Evolutionary conservation across 2,329 filamentous ascomycete species (phyloP).

Genomic region (Aspergillus transmontanensis): DNA sequence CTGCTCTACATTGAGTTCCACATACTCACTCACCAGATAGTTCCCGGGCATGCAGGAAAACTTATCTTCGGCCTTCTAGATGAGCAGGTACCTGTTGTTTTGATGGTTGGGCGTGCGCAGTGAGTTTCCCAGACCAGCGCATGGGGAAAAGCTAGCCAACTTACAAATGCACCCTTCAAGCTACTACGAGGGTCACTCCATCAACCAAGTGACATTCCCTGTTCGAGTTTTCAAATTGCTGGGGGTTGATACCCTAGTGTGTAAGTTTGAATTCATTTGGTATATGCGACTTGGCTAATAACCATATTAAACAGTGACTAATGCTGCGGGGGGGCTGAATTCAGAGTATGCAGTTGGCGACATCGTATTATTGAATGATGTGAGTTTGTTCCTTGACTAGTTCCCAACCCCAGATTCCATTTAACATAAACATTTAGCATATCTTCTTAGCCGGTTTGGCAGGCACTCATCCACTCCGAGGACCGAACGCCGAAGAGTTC

Average conservation of each 20-base stretch:
- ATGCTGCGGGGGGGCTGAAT: slow-evolving; percentile 68
- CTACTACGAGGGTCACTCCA: slow-evolving; percentile 69
- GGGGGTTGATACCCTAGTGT: slow-evolving; percentile 62
- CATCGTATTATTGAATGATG: slow-evolving; percentile 66
- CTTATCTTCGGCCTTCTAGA: slow-evolving; percentile 65
- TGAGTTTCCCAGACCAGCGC: slow-evolving; percentile 28
- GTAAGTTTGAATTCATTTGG: slow-evolving; percentile 37
- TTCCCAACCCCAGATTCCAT: too few species aligned
- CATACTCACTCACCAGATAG: slow-evolving; percentile 23
- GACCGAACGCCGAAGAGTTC: slow-evolving; percentile 64
- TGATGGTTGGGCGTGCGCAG: slow-evolving; percentile 68
- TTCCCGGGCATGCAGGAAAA: slow-evolving; percentile 65
- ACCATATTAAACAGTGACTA: slow-evolving; percentile 57
- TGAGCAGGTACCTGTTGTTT: slow-evolving; percentile 57
- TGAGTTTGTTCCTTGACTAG: slow-evolving; percentile 33
- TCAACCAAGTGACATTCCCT: slow-evolving; percentile 65
- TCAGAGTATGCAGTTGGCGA: slow-evolving; percentile 66
- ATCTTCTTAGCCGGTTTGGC: slow-evolving; percentile 65
- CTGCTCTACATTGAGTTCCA: not conserved
- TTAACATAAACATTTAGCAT: slow-evolving; percentile 48
- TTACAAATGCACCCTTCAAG: slow-evolving; percentile 39
- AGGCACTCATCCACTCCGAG: slow-evolving; percentile 63
- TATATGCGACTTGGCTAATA: not conserved
- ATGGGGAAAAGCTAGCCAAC: slow-evolving; percentile 41
- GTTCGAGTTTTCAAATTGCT: slow-evolving; percentile 65